phyloP scores from a whole-genome alignment of 257 asterid genomes.

The Solanum ossicruentum region DNA sequence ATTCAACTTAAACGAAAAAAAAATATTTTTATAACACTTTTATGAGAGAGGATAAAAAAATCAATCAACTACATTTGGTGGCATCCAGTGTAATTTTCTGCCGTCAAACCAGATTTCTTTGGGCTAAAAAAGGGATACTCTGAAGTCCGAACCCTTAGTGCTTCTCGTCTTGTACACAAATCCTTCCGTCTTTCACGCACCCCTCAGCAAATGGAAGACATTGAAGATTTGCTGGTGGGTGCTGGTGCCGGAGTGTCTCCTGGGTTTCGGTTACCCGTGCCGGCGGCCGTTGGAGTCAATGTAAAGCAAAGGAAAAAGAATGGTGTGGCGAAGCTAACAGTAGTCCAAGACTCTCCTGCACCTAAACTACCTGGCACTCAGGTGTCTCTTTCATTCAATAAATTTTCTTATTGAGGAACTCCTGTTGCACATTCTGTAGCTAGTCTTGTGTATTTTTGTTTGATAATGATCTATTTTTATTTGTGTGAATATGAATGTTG shows the following conservation, averaged over 20 bases:
- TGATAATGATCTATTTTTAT: neutral
- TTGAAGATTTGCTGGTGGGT: constrained; percentile 66
- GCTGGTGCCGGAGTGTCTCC: constrained; percentile 55
- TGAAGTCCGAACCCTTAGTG: neutral
- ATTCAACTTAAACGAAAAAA: too few species aligned
- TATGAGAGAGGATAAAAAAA: too few species aligned
- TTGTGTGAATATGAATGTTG: neutral
- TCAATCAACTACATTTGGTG: too few species aligned
- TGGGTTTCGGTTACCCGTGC: constrained; percentile 56
- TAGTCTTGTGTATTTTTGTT: neutral
- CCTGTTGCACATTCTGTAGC: neutral
- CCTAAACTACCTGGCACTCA: constrained; percentile 83
- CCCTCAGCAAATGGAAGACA: constrained; percentile 54
- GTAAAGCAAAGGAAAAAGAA: constrained; percentile 29
- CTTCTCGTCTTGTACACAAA: neutral
- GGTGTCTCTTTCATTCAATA: constrained; percentile 13
- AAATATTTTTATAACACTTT: too few species aligned
- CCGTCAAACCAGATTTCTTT: neutral
- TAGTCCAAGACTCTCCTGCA: constrained; percentile 19
- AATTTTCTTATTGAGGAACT: neutral
- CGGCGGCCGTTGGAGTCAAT: constrained; percentile 55
- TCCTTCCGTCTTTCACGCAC: neutral
- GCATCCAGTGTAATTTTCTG: too few species aligned
- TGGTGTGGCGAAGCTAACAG: constrained; percentile 2
- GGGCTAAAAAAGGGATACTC: neutral